Evolutionary conservation across 2,329 filamentous ascomycete genomes (phyloP).

Genomic region (Beauveria sp.): DNA sequence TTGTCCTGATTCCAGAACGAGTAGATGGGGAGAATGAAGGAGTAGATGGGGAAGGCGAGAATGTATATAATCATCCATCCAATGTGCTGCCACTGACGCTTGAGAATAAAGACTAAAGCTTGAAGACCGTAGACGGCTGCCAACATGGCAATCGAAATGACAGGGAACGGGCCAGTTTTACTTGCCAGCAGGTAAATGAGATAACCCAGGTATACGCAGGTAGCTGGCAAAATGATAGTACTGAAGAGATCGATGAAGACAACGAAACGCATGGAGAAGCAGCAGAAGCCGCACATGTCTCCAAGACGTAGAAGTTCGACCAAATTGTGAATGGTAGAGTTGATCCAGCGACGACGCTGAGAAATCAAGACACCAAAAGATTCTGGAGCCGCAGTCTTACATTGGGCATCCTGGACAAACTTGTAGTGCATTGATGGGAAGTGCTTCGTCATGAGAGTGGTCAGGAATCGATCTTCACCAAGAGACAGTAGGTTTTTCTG

Average conservation of each 20-base stretch:
- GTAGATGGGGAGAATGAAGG: constrained; percentile 83
- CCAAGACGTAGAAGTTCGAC: constrained; percentile 83
- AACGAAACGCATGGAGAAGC: constrained; percentile 95
- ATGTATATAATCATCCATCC: constrained; percentile 99
- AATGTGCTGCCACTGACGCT: constrained; percentile 95
- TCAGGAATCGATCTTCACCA: constrained; percentile 94
- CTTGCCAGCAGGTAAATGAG: constrained; percentile 74
- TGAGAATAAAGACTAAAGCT: constrained; percentile 91
- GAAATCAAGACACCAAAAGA: constrained; percentile 91
- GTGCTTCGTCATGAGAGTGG: constrained; percentile 96
- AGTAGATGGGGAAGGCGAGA: constrained; percentile 90
- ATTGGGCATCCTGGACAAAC: constrained; percentile 88
- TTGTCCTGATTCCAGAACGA: constrained; percentile 99
- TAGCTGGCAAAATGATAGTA: constrained; percentile 86
- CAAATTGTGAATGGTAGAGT: constrained; percentile 96
- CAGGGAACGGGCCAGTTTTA: constrained; percentile 65
- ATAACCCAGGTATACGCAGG: constrained; percentile 78
- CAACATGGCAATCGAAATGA: constrained; percentile 83
- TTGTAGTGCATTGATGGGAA: constrained; percentile 96
- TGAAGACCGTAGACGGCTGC: constrained; percentile 92
- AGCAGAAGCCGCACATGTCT: constrained; percentile 97
- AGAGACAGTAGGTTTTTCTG: constrained; percentile 92
- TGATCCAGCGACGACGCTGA: constrained; percentile 99
- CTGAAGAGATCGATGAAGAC: constrained; percentile 92
- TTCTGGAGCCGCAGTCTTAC: constrained; percentile 87